These are phyloP conservation scores for Rhizopus stolonifer DNA, from an alignment of 371 early-diverging fungal species.

Conservation along the genomic window DNA sequence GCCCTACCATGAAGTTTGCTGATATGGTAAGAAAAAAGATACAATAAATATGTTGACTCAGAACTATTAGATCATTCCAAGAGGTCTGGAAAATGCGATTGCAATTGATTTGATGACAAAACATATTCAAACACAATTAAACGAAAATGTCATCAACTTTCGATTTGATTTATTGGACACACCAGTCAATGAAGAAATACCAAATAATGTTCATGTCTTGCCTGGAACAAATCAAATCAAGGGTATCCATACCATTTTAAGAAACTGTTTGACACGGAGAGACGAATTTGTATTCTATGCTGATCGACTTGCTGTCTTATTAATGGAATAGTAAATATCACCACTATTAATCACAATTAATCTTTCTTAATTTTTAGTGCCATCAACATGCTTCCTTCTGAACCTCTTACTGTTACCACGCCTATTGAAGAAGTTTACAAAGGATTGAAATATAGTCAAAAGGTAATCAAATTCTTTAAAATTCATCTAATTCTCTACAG, in stretches of 20 bases:
- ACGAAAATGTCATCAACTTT: constrained; percentile 67
- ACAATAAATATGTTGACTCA: too few relatives aligned
- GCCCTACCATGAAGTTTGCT: constrained; percentile 86
- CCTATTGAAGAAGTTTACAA: constrained; percentile 62
- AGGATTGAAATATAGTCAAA: constrained; percentile 49
- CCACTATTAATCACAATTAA: too few relatives aligned
- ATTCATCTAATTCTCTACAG: constrained; percentile 9
- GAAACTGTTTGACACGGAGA: constrained; percentile 69
- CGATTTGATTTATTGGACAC: constrained; percentile 64
- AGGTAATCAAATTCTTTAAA: constrained; percentile 24
- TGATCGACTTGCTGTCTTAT: constrained; percentile 79
- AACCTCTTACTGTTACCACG: constrained; percentile 52
- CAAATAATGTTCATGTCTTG: constrained; percentile 57
- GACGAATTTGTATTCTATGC: constrained; percentile 91
- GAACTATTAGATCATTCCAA: constrained; percentile 73
- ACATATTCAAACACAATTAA: constrained; percentile 80
- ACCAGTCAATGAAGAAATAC: constrained; percentile 40
- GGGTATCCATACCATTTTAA: constrained; percentile 84
- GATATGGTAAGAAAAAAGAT: too few relatives aligned
- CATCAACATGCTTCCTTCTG: constrained; percentile 63
- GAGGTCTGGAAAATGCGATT: constrained; percentile 86
- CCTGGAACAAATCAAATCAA: constrained; percentile 68
- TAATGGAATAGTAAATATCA: constrained; percentile 78
- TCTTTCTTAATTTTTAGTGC: constrained; percentile 35
- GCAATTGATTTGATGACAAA: constrained; percentile 91